Evolutionary conservation across 2,329 filamentous ascomycete genomes (phyloP).

Genomic region (Aspergillaceae sp.): DNA sequence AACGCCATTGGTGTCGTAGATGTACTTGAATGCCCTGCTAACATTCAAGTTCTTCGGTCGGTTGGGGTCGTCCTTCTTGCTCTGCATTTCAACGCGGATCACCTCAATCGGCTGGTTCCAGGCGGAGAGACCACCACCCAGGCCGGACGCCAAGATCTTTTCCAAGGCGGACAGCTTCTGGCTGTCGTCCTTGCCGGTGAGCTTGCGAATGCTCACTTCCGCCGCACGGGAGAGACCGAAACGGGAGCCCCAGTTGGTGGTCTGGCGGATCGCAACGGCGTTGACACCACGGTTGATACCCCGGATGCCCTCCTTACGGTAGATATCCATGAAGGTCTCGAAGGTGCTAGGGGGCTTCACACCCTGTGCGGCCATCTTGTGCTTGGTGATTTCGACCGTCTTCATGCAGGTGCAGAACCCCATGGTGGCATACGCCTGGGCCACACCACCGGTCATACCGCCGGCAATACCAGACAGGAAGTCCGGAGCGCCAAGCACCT

Average conservation of each 20-base stretch:
- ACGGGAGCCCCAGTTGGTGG: slow-evolving; percentile 97
- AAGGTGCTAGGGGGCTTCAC: slow-evolving; percentile 84
- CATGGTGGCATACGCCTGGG: slow-evolving; percentile 98
- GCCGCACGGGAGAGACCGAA: slow-evolving; percentile 90
- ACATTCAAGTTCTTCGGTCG: slow-evolving; percentile 99
- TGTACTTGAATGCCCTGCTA: slow-evolving; percentile 71
- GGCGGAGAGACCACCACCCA: slow-evolving; percentile 89
- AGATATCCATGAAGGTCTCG: slow-evolving; percentile 94
- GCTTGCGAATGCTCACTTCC: slow-evolving; percentile 73
- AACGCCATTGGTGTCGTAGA: slow-evolving; percentile 80
- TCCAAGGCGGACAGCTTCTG: slow-evolving; percentile 71
- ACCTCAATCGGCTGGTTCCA: slow-evolving; percentile 99
- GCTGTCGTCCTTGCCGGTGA: slow-evolving; percentile 68
- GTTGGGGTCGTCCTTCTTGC: slow-evolving; percentile 95
- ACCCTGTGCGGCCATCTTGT: slow-evolving; percentile 80
- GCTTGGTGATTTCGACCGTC: slow-evolving; percentile 98
- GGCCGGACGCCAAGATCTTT: slow-evolving; percentile 76
- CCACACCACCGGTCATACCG: slow-evolving; percentile 88
- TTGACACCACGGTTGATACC: slow-evolving; percentile 99
- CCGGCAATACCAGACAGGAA: slow-evolving; percentile 84
- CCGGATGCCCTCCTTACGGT: slow-evolving; percentile 81
- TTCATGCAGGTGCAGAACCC: slow-evolving; percentile 99
- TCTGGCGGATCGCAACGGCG: slow-evolving; percentile 95
- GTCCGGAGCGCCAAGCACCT: slow-evolving; percentile 69
- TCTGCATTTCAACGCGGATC: slow-evolving; percentile 99